Base-by-base conservation (phyloP, 306 rosid genomes). In the Mimosa bimucronata region DNA sequence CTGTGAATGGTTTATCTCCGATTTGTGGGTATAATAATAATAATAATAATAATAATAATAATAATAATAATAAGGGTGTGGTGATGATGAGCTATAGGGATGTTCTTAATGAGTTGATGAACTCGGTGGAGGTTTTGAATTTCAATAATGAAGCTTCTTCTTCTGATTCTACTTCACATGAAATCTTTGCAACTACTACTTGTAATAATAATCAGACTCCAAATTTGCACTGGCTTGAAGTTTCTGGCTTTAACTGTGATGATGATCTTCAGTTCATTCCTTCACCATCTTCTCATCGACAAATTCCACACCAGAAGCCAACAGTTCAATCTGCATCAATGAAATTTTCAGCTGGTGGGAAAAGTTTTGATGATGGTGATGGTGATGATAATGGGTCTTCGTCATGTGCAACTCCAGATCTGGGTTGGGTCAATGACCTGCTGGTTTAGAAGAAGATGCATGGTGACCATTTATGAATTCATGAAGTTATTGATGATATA, bases 351-450 rank as follows among this genome's bases (percentile, higher is more conserved):
- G 71, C 85, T 0, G 52, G 65, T 23, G n/a, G 37, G 29, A 68
- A 18, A 7, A 8, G 44, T 13, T 52, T 62, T 67, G 68, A 34
- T 41, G 74, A 81, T 55, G 79, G 41, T 28, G 89, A 78, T 14
- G 75, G 42, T 28, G 88, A 80, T 18, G 57, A 52, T 25, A 83
- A 41, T 73, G 82, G 72, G 6, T 50, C 76, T 71, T 61, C 74
- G 12, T 61, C 74, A 15, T 71, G 76, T 61, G 50, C 86, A 3
- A 83, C 67, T 69, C 98, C 94, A 0, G 98, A 95, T 90, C 86
- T 95, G 9, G 97, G 94, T 23, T 95, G 98, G 98, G 92, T 95
- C 25, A 88, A 95, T 76, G 98, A 95, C 13, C 88, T 95, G 67
- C 83, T 95, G 76, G 92, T 84, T 97, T 92, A 91, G 60, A n/a